Evolutionary conservation across 306 rosid genomes (phyloP).

Genomic region (Quercus wislizeni): DNA sequence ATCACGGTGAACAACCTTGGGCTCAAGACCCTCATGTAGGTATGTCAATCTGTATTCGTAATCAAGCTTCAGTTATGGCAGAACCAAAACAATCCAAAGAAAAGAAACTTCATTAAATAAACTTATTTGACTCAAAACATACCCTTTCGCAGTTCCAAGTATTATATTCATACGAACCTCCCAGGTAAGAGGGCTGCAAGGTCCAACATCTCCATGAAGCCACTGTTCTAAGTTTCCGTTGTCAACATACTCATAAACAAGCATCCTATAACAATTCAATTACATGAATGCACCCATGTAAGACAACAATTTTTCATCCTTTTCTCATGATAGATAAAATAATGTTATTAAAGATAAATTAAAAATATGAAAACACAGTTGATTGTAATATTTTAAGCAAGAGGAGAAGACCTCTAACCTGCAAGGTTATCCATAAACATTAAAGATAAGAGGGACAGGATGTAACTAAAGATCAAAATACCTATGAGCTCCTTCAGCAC

Average conservation of each 20-base stretch:
- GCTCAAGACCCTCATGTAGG: conserved; percentile 69
- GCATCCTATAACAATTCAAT: conserved; percentile 42
- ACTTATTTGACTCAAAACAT: conserved; percentile 1
- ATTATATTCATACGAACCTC: conserved; percentile 54
- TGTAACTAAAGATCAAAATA: not conserved
- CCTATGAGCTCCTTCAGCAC: conserved; percentile 71
- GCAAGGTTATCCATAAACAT: not conserved
- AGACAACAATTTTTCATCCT: not conserved
- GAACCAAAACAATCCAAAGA: not conserved
- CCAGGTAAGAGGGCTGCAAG: conserved; percentile 55
- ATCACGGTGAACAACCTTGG: conserved; percentile 67
- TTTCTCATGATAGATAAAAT: not conserved
- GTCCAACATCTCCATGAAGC: conserved; percentile 66
- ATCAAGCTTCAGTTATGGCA: not conserved
- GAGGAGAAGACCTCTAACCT: not conserved
- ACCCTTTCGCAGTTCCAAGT: conserved; percentile 65
- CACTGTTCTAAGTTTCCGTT: conserved; percentile 65
- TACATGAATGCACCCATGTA: not conserved
- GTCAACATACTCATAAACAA: conserved; percentile 59
- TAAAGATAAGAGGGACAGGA: not conserved
- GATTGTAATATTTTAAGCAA: not conserved
- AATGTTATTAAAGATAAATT: not conserved
- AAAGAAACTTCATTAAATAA: not conserved
- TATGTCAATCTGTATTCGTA: conserved; percentile 37
- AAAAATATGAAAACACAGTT: not conserved